phyloP scores from a whole-genome alignment of 768 basidiomycete genomes.

The Gyrodon lividus region DNA sequence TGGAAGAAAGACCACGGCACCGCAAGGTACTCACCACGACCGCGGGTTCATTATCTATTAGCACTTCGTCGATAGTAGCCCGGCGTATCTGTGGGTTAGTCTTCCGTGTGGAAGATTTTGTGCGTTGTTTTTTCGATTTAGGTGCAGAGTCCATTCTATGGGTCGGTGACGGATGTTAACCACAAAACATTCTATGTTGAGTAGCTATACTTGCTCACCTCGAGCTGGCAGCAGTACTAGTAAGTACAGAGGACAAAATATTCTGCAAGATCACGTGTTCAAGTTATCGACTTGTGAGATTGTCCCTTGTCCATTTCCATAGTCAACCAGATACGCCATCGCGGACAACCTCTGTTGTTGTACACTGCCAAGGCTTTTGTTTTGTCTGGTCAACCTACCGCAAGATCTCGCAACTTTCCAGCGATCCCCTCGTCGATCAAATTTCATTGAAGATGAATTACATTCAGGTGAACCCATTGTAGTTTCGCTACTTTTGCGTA shows the following conservation, averaged over 20 bases:
- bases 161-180: not conserved
- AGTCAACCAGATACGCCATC: not conserved
- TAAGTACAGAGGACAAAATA: slow-evolving; percentile 13
- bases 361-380: not conserved
- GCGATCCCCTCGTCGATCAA: not conserved
- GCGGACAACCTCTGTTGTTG: not conserved
- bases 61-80: slow-evolving; percentile 16
- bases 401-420: slow-evolving; percentile 2
- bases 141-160: slow-evolving; percentile 41
- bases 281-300: not conserved
- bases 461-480: slow-evolving; percentile 45
- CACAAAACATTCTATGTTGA: not conserved
- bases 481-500: not conserved
- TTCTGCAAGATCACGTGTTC: slow-evolving; percentile 10
- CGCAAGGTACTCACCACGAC: slow-evolving; percentile 16
- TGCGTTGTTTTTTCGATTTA: slow-evolving; percentile 51
- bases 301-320: not conserved
- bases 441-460: slow-evolving; percentile 46
- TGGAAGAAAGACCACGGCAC: not conserved
- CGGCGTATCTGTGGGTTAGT: slow-evolving; percentile 4
- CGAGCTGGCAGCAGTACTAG: not conserved
- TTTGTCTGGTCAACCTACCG: slow-evolving; percentile 3
- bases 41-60: slow-evolving; percentile 23
- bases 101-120: slow-evolving; percentile 44
- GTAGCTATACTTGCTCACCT: not conserved